phyloP scores from a whole-genome alignment of 208 protist genomes.

The Leishmania aethiopica region DNA sequence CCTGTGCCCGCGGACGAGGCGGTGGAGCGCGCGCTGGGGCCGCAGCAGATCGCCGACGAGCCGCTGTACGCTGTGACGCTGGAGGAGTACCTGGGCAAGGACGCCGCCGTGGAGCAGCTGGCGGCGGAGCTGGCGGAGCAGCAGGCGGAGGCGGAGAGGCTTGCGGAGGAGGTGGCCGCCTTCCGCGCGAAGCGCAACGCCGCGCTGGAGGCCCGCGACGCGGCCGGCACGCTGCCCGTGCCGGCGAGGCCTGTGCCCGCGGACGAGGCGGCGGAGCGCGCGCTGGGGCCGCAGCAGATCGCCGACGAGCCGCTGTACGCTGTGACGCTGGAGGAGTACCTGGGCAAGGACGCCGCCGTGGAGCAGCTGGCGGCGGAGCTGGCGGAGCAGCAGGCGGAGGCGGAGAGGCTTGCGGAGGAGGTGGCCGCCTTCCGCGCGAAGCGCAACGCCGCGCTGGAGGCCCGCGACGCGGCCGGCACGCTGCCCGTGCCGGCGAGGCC shows the following conservation, averaged over 20 bases:
- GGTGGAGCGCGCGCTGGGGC: conserved; percentile 11
- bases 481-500: conserved; percentile 22
- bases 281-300: neutral
- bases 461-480: conserved; percentile 31
- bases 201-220: conserved; percentile 22
- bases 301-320: neutral
- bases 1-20: conserved; percentile 10
- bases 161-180: neutral
- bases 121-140: neutral
- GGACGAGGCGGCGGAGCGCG: neutral
- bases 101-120: neutral
- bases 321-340: conserved; percentile 25
- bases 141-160: neutral
- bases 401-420: conserved; percentile 1
- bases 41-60: conserved; percentile 23
- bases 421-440: conserved; percentile 6
- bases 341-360: no score
- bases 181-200: no score
- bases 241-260: conserved; percentile 1
- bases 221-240: conserved; percentile 32
- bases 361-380: neutral
- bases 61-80: conserved; percentile 36
- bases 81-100: conserved; percentile 7
- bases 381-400: neutral
- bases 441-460: conserved; percentile 4